Evolutionary conservation across 2,329 filamentous ascomycete species (phyloP).

Genomic region (Colletotrichum filicis): DNA sequence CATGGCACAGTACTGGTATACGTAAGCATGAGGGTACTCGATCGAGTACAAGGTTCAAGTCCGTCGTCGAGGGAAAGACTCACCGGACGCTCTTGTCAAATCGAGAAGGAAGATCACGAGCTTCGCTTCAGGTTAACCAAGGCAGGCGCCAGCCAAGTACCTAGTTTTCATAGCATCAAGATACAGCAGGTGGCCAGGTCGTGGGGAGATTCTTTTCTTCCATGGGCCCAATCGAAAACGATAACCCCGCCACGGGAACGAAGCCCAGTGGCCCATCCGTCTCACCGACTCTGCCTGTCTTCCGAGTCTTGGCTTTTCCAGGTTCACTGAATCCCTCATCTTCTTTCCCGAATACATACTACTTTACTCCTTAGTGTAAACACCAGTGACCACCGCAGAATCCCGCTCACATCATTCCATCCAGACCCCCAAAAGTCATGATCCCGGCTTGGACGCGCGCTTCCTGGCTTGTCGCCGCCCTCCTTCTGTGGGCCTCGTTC

Average conservation of each 20-base stretch:
- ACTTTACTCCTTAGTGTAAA: not conserved
- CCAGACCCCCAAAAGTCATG: not conserved
- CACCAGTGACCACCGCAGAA: not conserved
- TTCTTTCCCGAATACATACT: not conserved
- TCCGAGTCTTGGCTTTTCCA: constrained; percentile 7
- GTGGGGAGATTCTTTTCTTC: constrained; percentile 20
- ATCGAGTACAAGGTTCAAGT: not conserved
- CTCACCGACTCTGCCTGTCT: constrained; percentile 1
- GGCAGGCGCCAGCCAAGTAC: not conserved
- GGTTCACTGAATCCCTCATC: not conserved
- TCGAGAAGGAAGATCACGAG: no score
- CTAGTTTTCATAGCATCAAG: not conserved
- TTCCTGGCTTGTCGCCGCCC: constrained; percentile 9
- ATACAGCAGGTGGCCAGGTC: constrained; percentile 8
- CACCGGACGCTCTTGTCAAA: not conserved
- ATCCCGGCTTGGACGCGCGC: constrained; percentile 16
- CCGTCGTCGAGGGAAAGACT: not conserved
- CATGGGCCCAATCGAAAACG: constrained; percentile 16
- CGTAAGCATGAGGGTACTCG: not conserved
- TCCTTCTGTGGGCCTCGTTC: constrained; percentile 21
- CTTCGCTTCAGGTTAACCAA: not conserved
- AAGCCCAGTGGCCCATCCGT: constrained; percentile 13
- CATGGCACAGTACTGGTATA: not conserved
- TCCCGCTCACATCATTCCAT: not conserved
- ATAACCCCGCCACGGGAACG: constrained; percentile 1